Evolutionary conservation across 257 asterid species (phyloP), one percentile per base, ranked within the genome.

Genomic region (Jacaranda copaia): DNA sequence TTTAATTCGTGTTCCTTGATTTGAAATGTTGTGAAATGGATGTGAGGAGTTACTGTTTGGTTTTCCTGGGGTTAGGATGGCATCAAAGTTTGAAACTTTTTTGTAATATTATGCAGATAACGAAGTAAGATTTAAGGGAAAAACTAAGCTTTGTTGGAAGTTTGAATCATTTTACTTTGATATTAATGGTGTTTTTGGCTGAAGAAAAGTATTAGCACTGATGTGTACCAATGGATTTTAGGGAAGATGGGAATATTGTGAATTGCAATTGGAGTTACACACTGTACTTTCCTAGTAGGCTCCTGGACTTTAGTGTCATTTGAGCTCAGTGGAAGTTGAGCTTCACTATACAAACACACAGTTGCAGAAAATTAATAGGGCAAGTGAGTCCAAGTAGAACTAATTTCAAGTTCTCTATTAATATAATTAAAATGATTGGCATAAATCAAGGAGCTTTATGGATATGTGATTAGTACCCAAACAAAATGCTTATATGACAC

Each of bases 361-460:
- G 70, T 70, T 40, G 35, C n/a, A 10, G 4, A 10, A 71, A 61
- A 36, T 63, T 19, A 66, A 49, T 42, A 63, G 67, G 70, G 48
- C 38, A 5, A 13, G 56, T 43, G 20, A 59, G 42, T 49, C 60
- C 43, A 19, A 73, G 66, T 60, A 52, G 77, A 75, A 38, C n/a
- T 25, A 67, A 18, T 10, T 35, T 64, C 52, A 55, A 66, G 59
- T 56, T 65, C 68, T 53, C 49, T 46, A 20, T 58, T 70, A 57
- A 0, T 69, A 46, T 53, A 20, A 46, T 59, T 40, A 14, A 25
- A 60, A 25, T 43, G 18, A 45, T 43, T 53, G 74, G 15, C 80
- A 32, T 70, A 69, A 70, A 45, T 46, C 60, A 25, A 9, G 39
- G 66, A 57, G 79, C 60, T 81, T 65, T 46, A 56, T 49, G 74